Evolutionary conservation across 2,329 filamentous ascomycete species (phyloP).

Genomic region (Grosmannia clavigera): DNA sequence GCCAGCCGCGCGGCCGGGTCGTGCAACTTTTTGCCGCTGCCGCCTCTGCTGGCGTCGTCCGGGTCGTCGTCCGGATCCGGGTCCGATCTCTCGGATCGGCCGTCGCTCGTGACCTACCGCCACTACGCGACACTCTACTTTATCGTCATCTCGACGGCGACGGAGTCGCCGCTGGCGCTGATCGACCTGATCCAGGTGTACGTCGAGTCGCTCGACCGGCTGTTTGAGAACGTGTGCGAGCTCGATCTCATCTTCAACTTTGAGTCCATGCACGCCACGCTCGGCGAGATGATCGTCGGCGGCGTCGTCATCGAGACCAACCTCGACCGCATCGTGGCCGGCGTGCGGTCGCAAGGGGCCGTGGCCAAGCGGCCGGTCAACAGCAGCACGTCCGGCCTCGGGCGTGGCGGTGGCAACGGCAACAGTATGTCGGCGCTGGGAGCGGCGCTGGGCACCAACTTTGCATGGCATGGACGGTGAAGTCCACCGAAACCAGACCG

Average conservation of each 20-base stretch:
- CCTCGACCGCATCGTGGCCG: constrained; percentile 75
- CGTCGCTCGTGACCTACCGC: constrained; percentile 91
- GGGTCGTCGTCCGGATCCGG: constrained; percentile 46
- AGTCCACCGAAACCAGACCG: no score
- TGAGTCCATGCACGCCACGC: constrained; percentile 82
- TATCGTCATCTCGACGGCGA: constrained; percentile 93
- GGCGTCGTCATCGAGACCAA: constrained; percentile 91
- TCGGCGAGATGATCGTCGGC: constrained; percentile 90
- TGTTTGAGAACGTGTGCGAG: constrained; percentile 98
- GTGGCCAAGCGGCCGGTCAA: constrained; percentile 72
- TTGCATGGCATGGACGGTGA: constrained; percentile 37
- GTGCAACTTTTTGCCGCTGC: constrained; percentile 89
- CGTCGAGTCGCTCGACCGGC: constrained; percentile 82
- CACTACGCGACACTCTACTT: constrained; percentile 98
- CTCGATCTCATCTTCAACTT: constrained; percentile 98
- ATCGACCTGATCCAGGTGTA: constrained; percentile 98
- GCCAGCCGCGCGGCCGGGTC: constrained; percentile 81
- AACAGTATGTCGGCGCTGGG: constrained; percentile 31
- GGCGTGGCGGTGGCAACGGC: constrained; percentile 21
- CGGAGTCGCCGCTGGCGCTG: constrained; percentile 86
- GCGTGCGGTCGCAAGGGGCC: constrained; percentile 64
- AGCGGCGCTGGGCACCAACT: constrained; percentile 40
- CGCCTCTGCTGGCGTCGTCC: constrained; percentile 52
- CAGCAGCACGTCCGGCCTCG: constrained; percentile 35
- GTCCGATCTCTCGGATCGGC: constrained; percentile 61